Conservation (phyloP, 1,139 yeast genomes). For the Sugiyamaella japonica region DNA sequence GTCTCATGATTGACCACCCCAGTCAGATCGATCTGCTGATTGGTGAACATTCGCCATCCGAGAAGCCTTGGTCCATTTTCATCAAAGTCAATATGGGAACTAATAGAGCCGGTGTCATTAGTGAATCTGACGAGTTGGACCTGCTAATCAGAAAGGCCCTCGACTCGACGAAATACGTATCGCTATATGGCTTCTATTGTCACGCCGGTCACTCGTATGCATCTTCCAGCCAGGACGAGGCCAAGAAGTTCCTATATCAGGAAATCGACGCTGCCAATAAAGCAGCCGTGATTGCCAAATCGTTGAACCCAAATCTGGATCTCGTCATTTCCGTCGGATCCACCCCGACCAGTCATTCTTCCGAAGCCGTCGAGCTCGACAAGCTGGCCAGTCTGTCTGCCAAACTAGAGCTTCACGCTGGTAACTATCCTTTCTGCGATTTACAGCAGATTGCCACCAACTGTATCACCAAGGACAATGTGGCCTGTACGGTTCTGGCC, state of each 20-base stretch:
- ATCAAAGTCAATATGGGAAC: slow-evolving; percentile 52
- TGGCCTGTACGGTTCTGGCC: slow-evolving; percentile 60
- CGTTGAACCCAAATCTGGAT: slow-evolving; percentile 35
- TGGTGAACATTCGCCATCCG: slow-evolving; percentile 34
- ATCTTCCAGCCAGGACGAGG: slow-evolving; percentile 49
- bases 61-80: slow-evolving; percentile 47
- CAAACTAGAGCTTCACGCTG: slow-evolving; percentile 71
- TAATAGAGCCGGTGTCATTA: slow-evolving; percentile 47
- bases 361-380: slow-evolving; percentile 42
- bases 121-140: slow-evolving; percentile 38
- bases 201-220: slow-evolving; percentile 79
- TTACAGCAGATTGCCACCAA: slow-evolving; percentile 73
- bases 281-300: slow-evolving; percentile 48
- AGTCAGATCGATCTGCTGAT: slow-evolving; percentile 55
- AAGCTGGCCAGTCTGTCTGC: slow-evolving; percentile 35
- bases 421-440: slow-evolving; percentile 73
- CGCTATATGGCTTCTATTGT: slow-evolving; percentile 66
- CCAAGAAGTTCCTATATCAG: slow-evolving; percentile 50
- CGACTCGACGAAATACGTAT: slow-evolving; percentile 21
- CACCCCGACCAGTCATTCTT: slow-evolving; percentile 76
- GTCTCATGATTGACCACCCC: slow-evolving; percentile 62
- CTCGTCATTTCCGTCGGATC: slow-evolving; percentile 68
- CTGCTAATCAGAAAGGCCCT: slow-evolving; percentile 35
- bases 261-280: slow-evolving; percentile 58
- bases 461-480: slow-evolving; percentile 49